phyloP scores from a whole-genome alignment of 2,329 filamentous ascomycete species.

The Pyrenochaeta sp. region DNA sequence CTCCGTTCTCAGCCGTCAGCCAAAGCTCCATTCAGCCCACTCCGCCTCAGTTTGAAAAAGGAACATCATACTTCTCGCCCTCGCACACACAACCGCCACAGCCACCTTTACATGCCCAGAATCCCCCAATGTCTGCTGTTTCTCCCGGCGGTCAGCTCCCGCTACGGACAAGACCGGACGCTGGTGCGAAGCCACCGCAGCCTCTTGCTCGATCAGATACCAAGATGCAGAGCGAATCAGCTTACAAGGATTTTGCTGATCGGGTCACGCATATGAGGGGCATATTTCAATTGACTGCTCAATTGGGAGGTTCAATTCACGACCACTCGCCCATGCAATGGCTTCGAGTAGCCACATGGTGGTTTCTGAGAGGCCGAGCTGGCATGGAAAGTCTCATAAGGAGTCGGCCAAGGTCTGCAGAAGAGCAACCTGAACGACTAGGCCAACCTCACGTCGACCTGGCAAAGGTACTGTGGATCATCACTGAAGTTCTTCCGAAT shows the following conservation, averaged over 20 bases:
- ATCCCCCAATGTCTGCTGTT: slow-evolving; percentile 10
- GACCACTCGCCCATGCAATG: slow-evolving; percentile 72
- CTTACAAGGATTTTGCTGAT: slow-evolving; percentile 72
- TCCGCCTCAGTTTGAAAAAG: slow-evolving; percentile 33
- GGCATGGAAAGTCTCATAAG: slow-evolving; percentile 77
- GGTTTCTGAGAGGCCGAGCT: slow-evolving; percentile 84
- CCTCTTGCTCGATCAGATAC: slow-evolving; percentile 44
- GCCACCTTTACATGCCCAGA: slow-evolving; percentile 19
- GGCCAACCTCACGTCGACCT: slow-evolving; percentile 87
- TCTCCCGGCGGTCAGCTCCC: slow-evolving; percentile 21
- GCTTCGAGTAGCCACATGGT: slow-evolving; percentile 80
- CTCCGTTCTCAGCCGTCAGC: slow-evolving; percentile 23
- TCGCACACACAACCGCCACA: slow-evolving; percentile 16
- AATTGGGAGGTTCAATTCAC: slow-evolving; percentile 72
- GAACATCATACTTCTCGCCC: slow-evolving; percentile 16
- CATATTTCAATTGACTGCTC: slow-evolving; percentile 79
- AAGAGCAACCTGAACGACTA: slow-evolving; percentile 58
- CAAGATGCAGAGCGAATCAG: slow-evolving; percentile 49
- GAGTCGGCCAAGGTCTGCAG: slow-evolving; percentile 65
- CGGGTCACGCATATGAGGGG: slow-evolving; percentile 78
- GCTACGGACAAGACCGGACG: slow-evolving; percentile 28
- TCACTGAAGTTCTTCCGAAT: slow-evolving; percentile 52
- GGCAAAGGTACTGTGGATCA: slow-evolving; percentile 86
- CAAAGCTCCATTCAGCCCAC: slow-evolving; percentile 32
- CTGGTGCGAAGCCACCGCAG: slow-evolving; percentile 14